Evolutionary conservation across 1,284 basidiomycete genomes (phyloP).

Genomic region (Coniferiporia sulphurascens): DNA sequence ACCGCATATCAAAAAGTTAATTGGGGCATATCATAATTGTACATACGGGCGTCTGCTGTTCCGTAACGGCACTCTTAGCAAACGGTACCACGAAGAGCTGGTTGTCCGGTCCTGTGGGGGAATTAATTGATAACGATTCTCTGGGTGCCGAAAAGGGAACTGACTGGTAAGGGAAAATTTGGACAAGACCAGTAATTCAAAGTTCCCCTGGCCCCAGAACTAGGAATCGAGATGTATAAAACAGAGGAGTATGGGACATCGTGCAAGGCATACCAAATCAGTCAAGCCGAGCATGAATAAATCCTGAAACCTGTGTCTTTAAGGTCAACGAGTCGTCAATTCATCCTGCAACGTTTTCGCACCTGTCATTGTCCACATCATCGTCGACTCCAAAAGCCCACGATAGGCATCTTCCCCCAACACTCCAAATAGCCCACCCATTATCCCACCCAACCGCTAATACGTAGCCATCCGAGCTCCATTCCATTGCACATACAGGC

Average conservation of each 20-base stretch:
- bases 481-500: constrained; percentile 72
- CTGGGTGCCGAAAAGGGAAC: constrained; percentile 20
- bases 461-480: constrained; percentile 95
- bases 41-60: constrained; percentile 84
- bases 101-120: constrained; percentile 45
- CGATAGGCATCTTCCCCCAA: constrained; percentile 82
- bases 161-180: constrained; percentile 44
- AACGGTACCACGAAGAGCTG: constrained; percentile 88
- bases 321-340: background rate
- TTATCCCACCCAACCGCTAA: constrained; percentile 92
- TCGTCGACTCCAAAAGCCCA: constrained; percentile 71
- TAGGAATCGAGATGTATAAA: constrained; percentile 28
- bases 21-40: constrained; percentile 8
- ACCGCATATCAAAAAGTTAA: background rate
- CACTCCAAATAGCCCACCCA: constrained; percentile 91
- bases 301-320: constrained; percentile 62
- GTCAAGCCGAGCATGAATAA: constrained; percentile 79
- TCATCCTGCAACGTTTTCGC: constrained; percentile 14
- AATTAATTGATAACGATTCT: background rate
- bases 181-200: constrained; percentile 76
- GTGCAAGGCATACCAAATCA: constrained; percentile 48
- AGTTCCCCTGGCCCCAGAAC: constrained; percentile 92
- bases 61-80: constrained; percentile 90
- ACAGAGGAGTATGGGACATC: background rate
- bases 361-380: constrained; percentile 54